Percentiles rank a stretch among this genome's conserved stretches.
phyloP scores from a whole-genome alignment of 2,329 filamentous ascomycete genomes.

The Clonostachys sp. region DNA sequence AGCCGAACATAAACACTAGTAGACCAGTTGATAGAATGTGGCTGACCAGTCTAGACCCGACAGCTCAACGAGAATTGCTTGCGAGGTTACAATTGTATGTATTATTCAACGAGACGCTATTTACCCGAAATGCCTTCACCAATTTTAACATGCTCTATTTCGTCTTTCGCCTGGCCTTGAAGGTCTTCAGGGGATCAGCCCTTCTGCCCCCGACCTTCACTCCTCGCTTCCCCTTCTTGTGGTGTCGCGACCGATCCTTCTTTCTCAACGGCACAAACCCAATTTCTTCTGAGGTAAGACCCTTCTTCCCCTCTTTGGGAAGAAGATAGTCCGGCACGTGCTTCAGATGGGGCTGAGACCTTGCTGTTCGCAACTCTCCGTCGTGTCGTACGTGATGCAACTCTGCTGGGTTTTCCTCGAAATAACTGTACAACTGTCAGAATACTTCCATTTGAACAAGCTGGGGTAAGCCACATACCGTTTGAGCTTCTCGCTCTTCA shows the following conservation, averaged over 20 bases:
- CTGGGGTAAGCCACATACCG: slow-evolving; percentile 32
- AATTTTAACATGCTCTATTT: slow-evolving; percentile 11
- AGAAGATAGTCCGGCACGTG: slow-evolving; percentile 93
- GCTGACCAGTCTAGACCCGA: too few relatives aligned
- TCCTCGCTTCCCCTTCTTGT: slow-evolving; percentile 33
- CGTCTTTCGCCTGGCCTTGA: slow-evolving; percentile 60
- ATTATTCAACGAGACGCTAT: background rate
- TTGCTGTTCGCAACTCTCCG: slow-evolving; percentile 75
- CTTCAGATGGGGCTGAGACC: slow-evolving; percentile 84
- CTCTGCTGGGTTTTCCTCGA: slow-evolving; percentile 94
- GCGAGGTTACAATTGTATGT: too few relatives aligned
- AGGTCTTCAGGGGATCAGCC: slow-evolving; percentile 82
- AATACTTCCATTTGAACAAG: background rate
- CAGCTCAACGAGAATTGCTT: too few relatives aligned
- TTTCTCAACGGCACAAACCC: slow-evolving; percentile 72
- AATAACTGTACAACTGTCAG: slow-evolving; percentile 51
- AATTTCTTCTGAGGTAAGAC: slow-evolving; percentile 59
- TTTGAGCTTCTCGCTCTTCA: slow-evolving; percentile 92
- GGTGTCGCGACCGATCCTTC: slow-evolving; percentile 38
- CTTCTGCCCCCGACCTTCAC: slow-evolving; percentile 57
- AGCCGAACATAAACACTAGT: too few relatives aligned
- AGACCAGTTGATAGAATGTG: too few relatives aligned
- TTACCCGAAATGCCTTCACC: background rate
- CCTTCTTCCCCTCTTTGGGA: slow-evolving; percentile 70
- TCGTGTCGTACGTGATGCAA: slow-evolving; percentile 86